Conservation (phyloP, 2,329 filamentous ascomycete species). For the Fusarium anguioides region DNA sequence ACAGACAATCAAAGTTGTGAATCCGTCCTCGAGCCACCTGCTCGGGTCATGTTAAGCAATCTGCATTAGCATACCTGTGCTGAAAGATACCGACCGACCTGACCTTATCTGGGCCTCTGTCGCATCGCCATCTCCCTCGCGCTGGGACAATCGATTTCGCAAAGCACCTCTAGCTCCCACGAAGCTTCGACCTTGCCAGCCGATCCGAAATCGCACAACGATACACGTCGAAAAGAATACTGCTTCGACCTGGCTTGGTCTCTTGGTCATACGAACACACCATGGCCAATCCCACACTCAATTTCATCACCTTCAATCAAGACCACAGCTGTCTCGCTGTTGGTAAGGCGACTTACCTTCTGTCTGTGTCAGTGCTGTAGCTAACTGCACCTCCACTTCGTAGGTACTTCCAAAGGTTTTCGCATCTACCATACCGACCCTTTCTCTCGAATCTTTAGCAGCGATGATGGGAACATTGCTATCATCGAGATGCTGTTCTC, state of each 20-base stretch:
- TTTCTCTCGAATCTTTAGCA: slow-evolving; percentile 94
- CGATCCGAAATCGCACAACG: neutral
- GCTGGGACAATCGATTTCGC: neutral
- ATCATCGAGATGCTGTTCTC: slow-evolving; percentile 99
- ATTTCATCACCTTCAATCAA: slow-evolving; percentile 99
- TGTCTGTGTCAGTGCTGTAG: slow-evolving; percentile 7
- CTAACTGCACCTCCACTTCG: slow-evolving; percentile 12
- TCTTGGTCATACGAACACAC: slow-evolving; percentile 35
- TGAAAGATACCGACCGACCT: slow-evolving; percentile 8
- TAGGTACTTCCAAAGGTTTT: slow-evolving; percentile 92
- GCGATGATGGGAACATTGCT: slow-evolving; percentile 92
- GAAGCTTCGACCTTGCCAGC: neutral
- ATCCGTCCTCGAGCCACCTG: slow-evolving; percentile 15
- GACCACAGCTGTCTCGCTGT: slow-evolving; percentile 98
- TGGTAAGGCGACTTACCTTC: slow-evolving; percentile 65
- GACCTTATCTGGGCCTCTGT: neutral
- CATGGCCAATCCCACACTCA: slow-evolving; percentile 81
- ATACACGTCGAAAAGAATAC: neutral
- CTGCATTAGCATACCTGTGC: slow-evolving; percentile 16
- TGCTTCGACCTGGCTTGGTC: neutral
- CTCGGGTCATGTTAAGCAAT: slow-evolving; percentile 21
- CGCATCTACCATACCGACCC: slow-evolving; percentile 97
- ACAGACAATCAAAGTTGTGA: slow-evolving; percentile 29
- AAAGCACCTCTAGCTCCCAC: neutral
- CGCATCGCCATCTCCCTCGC: slow-evolving; percentile 1